Evolutionary conservation across 495 filamentous ascomycete genomes (phyloP).

Genomic region (Penicillium turbatum): DNA sequence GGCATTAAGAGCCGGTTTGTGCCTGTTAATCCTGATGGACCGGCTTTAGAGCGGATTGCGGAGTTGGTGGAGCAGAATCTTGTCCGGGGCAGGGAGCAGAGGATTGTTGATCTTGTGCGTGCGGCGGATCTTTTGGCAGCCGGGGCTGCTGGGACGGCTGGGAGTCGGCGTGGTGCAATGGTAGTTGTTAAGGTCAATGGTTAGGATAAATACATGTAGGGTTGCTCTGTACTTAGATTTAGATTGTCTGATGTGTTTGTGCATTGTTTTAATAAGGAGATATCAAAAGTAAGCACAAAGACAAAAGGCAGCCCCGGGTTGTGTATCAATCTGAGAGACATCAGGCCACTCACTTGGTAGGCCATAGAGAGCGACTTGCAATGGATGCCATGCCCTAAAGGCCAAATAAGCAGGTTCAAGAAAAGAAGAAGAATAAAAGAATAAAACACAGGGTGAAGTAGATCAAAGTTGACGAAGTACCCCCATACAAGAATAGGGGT

Average conservation of each 20-base stretch:
- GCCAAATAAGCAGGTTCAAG: slow-evolving; percentile 2
- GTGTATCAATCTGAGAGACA: slow-evolving; percentile 1
- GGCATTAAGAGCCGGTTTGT: slow-evolving; percentile 35
- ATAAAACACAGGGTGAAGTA: slow-evolving; percentile 16
- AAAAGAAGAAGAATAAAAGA: neutral
- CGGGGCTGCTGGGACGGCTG: slow-evolving; percentile 27
- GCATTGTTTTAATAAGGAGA: slow-evolving; percentile 1
- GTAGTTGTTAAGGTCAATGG: slow-evolving; percentile 26
- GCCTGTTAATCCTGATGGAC: slow-evolving; percentile 35
- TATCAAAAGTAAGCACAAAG: neutral
- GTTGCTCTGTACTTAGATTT: neutral
- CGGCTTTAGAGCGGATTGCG: slow-evolving; percentile 28
- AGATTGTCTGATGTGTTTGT: neutral
- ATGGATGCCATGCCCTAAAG: neutral
- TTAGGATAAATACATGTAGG: no score
- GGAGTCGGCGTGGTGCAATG: slow-evolving; percentile 28
- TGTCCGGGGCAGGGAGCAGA: slow-evolving; percentile 31
- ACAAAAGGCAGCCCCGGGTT: neutral
- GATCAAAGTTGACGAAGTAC: slow-evolving; percentile 14
- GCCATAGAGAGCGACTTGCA: neutral
- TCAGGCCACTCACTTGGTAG: neutral
- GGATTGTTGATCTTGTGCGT: slow-evolving; percentile 30
- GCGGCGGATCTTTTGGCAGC: slow-evolving; percentile 28
- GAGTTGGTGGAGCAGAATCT: slow-evolving; percentile 32
- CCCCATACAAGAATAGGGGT: slow-evolving; percentile 31